Conservation (phyloP, 805 yeast species). For the Candida dajiaensis region DNA sequence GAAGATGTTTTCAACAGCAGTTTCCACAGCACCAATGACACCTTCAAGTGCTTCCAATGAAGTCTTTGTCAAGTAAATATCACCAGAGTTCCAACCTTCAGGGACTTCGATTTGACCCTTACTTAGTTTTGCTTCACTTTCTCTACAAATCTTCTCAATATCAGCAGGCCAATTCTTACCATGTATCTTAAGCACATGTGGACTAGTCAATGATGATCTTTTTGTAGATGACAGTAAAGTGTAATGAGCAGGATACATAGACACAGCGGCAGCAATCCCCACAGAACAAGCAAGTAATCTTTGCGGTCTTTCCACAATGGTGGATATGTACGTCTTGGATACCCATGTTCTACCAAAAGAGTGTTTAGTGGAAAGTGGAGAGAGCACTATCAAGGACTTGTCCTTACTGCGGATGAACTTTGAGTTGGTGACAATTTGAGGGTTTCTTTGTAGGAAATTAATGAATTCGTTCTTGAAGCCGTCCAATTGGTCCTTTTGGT, state of each 20-base stretch:
- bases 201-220: slow-evolving; percentile 42
- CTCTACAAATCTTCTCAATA: slow-evolving; percentile 50
- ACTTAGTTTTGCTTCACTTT: slow-evolving; percentile 48
- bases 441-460: slow-evolving; percentile 35
- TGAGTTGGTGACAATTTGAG: slow-evolving; percentile 29
- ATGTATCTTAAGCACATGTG: slow-evolving; percentile 65
- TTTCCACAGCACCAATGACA: slow-evolving; percentile 69
- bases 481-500: slow-evolving; percentile 25
- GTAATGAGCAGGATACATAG: slow-evolving; percentile 59
- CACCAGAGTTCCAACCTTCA: slow-evolving; percentile 77
- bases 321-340: slow-evolving; percentile 52
- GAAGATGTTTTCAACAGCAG: slow-evolving; percentile 55
- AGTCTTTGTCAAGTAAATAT: slow-evolving; percentile 62
- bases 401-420: slow-evolving; percentile 34
- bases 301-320: slow-evolving; percentile 82
- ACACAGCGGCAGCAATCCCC: slow-evolving; percentile 70
- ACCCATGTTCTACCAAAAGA: slow-evolving; percentile 76
- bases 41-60: slow-evolving; percentile 72
- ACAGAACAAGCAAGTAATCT: slow-evolving; percentile 69
- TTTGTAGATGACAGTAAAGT: slow-evolving; percentile 41
- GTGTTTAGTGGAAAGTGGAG: slow-evolving; percentile 69
- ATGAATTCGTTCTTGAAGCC: slow-evolving; percentile 38
- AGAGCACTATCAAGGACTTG: slow-evolving; percentile 53
- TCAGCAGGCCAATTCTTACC: slow-evolving; percentile 68
- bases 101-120: slow-evolving; percentile 67